phyloP scores from a whole-genome alignment of 2,329 filamentous ascomycete species.

The Neofusicoccum sp. region DNA sequence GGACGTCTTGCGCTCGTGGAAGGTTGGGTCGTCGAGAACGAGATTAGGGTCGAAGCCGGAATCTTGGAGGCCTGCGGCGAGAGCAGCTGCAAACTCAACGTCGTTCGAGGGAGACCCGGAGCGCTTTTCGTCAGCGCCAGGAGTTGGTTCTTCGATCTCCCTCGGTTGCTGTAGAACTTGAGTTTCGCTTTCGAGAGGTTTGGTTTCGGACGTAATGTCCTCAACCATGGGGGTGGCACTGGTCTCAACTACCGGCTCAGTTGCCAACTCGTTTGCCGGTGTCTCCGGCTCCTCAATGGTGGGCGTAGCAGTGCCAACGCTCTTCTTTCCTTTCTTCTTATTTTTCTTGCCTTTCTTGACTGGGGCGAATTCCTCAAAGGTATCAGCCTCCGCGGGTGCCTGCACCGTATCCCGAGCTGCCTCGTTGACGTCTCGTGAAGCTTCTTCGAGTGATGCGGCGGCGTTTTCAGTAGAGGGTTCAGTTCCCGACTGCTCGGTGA shows the following conservation, averaged over 20 bases:
- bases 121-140: slow-evolving; percentile 15
- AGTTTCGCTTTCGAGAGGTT: not conserved
- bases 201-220: not conserved
- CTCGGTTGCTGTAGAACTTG: not conserved
- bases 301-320: slow-evolving; percentile 21
- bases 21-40: slow-evolving; percentile 46
- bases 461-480: not conserved
- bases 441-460: not conserved
- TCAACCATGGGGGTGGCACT: not conserved
- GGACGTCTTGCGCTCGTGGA: slow-evolving; percentile 36
- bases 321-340: slow-evolving; percentile 38
- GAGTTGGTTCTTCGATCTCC: not conserved
- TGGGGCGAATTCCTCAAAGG: not conserved
- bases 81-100: slow-evolving; percentile 51
- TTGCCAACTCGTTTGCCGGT: not conserved
- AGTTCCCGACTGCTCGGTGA: not conserved
- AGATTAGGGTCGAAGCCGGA: slow-evolving; percentile 51
- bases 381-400: not conserved
- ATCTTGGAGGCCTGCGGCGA: slow-evolving; percentile 50
- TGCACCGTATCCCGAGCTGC: not conserved
- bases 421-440: not conserved
- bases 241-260: not conserved
- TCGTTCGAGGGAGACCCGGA: slow-evolving; percentile 36
- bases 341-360: slow-evolving; percentile 38
- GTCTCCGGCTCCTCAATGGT: not conserved